A percentile compares a stretch with the other conserved stretches of the same genome.
These are phyloP conservation scores for Tetracladium setigerum DNA, from an alignment of 495 filamentous ascomycete species.

Conservation along the genomic window DNA sequence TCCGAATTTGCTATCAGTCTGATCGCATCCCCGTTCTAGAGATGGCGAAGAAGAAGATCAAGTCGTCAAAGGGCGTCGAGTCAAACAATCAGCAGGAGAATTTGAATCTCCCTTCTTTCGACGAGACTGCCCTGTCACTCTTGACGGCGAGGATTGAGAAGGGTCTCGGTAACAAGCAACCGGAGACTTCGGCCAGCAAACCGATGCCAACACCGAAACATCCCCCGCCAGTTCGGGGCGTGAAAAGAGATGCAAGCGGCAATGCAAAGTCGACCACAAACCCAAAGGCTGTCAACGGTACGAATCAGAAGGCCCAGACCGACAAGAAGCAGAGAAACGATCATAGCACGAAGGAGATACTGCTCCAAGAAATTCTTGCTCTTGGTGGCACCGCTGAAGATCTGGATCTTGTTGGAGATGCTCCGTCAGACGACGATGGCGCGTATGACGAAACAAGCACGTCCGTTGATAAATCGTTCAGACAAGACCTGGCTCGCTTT, in stretches of 20 bases:
- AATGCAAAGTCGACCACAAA: conserved; percentile 36
- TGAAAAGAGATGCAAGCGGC: conserved; percentile 44
- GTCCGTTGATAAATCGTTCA: conserved; percentile 13
- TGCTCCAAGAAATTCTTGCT: conserved; percentile 66
- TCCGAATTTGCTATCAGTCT: too few species aligned
- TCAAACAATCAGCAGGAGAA: conserved; percentile 3
- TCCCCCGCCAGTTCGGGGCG: conserved; percentile 26
- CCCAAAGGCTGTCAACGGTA: conserved; percentile 14
- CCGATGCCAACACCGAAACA: neutral
- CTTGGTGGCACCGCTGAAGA: conserved; percentile 76
- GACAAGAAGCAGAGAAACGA: conserved; percentile 20
- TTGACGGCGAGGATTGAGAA: conserved; percentile 57
- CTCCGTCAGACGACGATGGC: conserved; percentile 24
- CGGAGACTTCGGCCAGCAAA: conserved; percentile 21
- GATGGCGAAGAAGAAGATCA: conserved; percentile 16
- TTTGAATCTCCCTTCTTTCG: conserved; percentile 37
- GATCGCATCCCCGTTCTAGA: neutral
- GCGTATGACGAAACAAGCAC: conserved; percentile 5
- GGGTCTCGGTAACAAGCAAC: conserved; percentile 8
- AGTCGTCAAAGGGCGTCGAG: conserved; percentile 19
- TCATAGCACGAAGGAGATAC: conserved; percentile 18
- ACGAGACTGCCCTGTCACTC: conserved; percentile 53
- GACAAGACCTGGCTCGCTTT: conserved; percentile 18
- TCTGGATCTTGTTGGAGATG: conserved; percentile 50
- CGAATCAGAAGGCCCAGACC: conserved; percentile 23